Conservation (phyloP, 805 yeast genomes). For the Schwanniomyces vanrijiae region DNA sequence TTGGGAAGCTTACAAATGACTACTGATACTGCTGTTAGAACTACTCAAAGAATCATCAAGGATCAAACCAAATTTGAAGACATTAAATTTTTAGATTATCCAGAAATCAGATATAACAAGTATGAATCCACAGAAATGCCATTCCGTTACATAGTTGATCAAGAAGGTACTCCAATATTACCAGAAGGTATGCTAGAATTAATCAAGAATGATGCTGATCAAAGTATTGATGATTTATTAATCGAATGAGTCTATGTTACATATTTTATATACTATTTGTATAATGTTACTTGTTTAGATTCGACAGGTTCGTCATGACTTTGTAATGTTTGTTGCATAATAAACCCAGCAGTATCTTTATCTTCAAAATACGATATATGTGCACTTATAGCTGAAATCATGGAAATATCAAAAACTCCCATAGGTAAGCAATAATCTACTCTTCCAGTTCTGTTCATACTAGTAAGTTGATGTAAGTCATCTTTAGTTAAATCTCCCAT, state of each 20-base stretch:
- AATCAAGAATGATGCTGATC: conserved; percentile 83
- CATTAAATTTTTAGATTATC: conserved; percentile 86
- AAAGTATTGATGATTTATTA: conserved; percentile 71
- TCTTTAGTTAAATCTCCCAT: conserved; percentile 26
- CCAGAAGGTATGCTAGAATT: conserved; percentile 90
- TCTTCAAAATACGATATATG: conserved; percentile 90
- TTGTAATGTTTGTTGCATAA: conserved; percentile 57
- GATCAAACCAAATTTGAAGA: conserved; percentile 59
- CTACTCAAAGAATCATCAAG: conserved; percentile 78
- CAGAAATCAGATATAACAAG: conserved; percentile 84
- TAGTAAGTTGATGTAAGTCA: conserved; percentile 35
- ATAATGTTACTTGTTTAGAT: conserved; percentile 27
- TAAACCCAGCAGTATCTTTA: conserved; percentile 76
- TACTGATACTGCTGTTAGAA: conserved; percentile 94
- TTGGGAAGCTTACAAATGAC: conserved; percentile 92
- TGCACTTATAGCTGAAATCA: conserved; percentile 80
- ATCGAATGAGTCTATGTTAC: conserved; percentile 19
- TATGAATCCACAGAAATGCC: conserved; percentile 98
- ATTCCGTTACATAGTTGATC: conserved; percentile 78
- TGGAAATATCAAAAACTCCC: conserved; percentile 75
- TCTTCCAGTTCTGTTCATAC: conserved; percentile 70
- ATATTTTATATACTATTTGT: conserved; percentile 11
- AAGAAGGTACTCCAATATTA: conserved; percentile 68
- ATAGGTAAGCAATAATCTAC: conserved; percentile 80
- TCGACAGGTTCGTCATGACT: conserved; percentile 20